Evolutionary conservation across 176 grass and related monocot genomes (phyloP).

Genomic region (Carex pumila): DNA sequence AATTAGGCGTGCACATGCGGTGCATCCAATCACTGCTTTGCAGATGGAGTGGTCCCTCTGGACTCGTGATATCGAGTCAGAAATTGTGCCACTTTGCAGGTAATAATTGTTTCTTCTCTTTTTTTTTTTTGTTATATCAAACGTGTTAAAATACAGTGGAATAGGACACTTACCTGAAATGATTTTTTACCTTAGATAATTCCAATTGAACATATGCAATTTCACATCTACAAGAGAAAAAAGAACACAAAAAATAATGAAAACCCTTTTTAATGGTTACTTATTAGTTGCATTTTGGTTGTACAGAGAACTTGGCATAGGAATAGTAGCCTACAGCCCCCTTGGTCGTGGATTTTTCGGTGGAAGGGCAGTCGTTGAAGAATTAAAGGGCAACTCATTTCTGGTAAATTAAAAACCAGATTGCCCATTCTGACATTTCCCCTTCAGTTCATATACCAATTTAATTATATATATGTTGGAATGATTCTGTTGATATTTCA

Average conservation of each 20-base stretch:
- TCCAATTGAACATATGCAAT: background rate
- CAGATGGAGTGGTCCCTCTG: conserved; percentile 95
- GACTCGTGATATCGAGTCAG: conserved; percentile 65
- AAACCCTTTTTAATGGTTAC: background rate
- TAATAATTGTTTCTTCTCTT: background rate
- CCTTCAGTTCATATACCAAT: background rate
- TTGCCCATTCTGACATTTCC: background rate
- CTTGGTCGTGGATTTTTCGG: conserved; percentile 66
- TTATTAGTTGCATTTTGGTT: background rate
- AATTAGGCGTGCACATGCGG: conserved; percentile 55
- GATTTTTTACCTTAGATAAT: background rate
- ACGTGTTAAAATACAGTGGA: background rate
- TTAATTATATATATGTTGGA: background rate
- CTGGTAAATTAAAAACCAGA: conserved; percentile 29
- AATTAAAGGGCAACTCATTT: conserved; percentile 32
- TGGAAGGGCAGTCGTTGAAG: conserved; percentile 43
- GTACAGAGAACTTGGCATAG: conserved; percentile 66
- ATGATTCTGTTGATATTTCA: background rate
- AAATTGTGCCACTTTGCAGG: conserved; percentile 91
- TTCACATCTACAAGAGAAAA: too few relatives aligned
- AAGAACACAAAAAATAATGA: background rate
- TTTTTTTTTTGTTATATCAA: background rate
- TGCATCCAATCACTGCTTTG: conserved; percentile 61
- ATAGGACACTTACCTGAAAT: background rate
- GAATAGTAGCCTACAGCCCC: conserved; percentile 86